Conservation (phyloP, 768 basidiomycete species). For the Phanerochaete sordida region DNA sequence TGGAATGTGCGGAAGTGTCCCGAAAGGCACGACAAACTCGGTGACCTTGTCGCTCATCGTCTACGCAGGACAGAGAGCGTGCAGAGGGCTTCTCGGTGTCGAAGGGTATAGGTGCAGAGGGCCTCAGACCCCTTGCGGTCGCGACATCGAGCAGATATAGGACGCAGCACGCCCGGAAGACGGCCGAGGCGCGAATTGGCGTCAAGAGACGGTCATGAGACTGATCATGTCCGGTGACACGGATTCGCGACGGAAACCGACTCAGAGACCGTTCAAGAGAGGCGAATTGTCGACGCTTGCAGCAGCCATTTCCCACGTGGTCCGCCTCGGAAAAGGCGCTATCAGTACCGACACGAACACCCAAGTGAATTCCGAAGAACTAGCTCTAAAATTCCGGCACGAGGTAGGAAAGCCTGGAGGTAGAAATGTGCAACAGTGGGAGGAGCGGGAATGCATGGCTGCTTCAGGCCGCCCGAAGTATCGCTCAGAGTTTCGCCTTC, state of each 20-base stretch:
- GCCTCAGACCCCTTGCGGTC: neutral
- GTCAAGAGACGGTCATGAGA: conserved; percentile 8
- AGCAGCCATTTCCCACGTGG: neutral
- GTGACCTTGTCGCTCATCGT: conserved; percentile 1
- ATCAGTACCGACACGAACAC: neutral
- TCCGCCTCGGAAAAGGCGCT: neutral
- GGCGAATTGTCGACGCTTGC: neutral
- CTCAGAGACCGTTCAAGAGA: neutral
- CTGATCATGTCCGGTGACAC: conserved; percentile 4
- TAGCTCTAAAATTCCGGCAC: neutral
- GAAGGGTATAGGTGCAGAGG: neutral
- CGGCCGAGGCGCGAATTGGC: neutral
- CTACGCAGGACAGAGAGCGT: neutral
- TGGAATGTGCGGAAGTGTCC: conserved; percentile 37
- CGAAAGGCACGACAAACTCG: conserved; percentile 21
- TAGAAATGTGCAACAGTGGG: too few relatives aligned
- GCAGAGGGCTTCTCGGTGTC: neutral
- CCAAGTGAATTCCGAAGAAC: neutral
- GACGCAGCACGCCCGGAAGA: neutral
- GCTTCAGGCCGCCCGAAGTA: neutral
- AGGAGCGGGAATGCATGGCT: too few relatives aligned
- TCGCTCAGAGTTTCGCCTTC: conserved; percentile 4
- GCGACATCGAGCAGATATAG: neutral
- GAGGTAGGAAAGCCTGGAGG: too few relatives aligned
- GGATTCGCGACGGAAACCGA: conserved; percentile 6